Evolutionary conservation across 1,139 yeast genomes (phyloP).

Genomic region (Casaregolazyma suthepensis): DNA sequence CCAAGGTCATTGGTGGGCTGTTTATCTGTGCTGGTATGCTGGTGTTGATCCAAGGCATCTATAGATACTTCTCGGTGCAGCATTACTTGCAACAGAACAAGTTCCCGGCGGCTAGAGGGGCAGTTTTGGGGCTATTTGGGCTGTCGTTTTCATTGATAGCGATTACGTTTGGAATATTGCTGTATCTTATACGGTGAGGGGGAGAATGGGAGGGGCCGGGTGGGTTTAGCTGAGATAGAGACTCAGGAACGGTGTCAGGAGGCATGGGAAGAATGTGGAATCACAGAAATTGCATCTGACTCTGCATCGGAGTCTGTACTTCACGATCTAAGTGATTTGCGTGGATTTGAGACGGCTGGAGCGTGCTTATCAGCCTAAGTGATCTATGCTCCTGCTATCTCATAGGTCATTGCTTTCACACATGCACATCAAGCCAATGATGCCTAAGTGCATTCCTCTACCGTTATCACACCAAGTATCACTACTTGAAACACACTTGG

Average conservation of each 20-base stretch:
- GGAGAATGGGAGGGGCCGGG: too few relatives aligned
- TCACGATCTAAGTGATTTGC: not conserved
- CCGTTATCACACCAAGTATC: not conserved
- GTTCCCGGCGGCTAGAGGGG: conserved; percentile 46
- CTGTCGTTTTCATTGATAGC: conserved; percentile 29
- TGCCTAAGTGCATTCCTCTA: not conserved
- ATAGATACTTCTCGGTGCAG: conserved; percentile 44
- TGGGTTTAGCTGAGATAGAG: too few relatives aligned
- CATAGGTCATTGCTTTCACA: not conserved
- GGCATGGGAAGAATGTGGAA: too few relatives aligned
- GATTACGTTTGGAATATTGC: conserved; percentile 16
- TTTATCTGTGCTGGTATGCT: conserved; percentile 40
- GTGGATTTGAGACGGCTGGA: not conserved
- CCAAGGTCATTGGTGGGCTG: conserved; percentile 30
- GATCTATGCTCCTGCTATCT: not conserved
- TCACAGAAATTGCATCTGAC: too few relatives aligned
- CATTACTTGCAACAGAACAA: conserved; percentile 38
- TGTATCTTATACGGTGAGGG: conserved; percentile 8
- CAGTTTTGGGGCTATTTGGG: conserved; percentile 33
- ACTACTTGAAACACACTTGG: not conserved
- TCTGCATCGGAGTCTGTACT: too few relatives aligned
- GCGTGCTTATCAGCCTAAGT: not conserved
- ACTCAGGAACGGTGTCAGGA: too few relatives aligned
- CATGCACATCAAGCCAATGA: not conserved
- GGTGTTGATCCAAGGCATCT: conserved; percentile 38